Percentiles rank a stretch among this genome's conserved stretches.
These are phyloP conservation scores for Euphrasia arctica DNA, from an alignment of 305 asterid species.

Conservation along the genomic window DNA sequence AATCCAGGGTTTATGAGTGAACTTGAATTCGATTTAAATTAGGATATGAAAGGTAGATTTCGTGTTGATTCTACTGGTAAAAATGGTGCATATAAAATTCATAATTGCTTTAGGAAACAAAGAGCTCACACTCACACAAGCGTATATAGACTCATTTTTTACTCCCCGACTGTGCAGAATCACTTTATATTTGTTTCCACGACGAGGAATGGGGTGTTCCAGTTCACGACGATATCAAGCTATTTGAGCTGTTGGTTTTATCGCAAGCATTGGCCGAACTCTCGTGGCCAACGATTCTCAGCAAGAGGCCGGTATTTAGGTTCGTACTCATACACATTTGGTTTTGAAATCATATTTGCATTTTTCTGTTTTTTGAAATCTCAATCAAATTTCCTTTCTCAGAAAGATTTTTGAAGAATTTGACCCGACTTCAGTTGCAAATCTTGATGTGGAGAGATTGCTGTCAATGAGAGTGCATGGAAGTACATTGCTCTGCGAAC, in stretches of 20 bases:
- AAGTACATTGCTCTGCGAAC: slow-evolving; percentile 63
- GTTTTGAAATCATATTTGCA: neutral
- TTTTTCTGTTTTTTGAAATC: neutral
- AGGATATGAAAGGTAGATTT: slow-evolving; percentile 1
- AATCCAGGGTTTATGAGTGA: neutral
- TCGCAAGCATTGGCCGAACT: slow-evolving; percentile 78
- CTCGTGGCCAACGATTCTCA: slow-evolving; percentile 67
- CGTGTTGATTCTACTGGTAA: neutral
- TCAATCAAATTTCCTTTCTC: slow-evolving; percentile 18
- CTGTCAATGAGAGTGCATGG: slow-evolving; percentile 40
- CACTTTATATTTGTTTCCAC: slow-evolving; percentile 56
- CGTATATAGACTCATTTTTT: no score
- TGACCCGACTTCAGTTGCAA: slow-evolving; percentile 60
- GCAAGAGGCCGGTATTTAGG: slow-evolving; percentile 67
- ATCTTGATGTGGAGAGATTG: slow-evolving; percentile 48
- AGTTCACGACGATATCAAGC: slow-evolving; percentile 55
- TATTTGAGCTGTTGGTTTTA: slow-evolving; percentile 68
- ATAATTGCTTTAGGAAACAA: neutral
- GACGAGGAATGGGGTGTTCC: slow-evolving; percentile 92
- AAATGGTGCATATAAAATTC: slow-evolving; percentile 10
- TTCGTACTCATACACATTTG: slow-evolving; percentile 19
- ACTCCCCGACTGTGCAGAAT: slow-evolving; percentile 40
- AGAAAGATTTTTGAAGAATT: slow-evolving; percentile 64
- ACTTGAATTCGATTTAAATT: neutral
- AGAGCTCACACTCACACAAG: neutral